Conservation (phyloP, 2,329 filamentous ascomycete genomes). For the Diaporthe ilicicola region DNA sequence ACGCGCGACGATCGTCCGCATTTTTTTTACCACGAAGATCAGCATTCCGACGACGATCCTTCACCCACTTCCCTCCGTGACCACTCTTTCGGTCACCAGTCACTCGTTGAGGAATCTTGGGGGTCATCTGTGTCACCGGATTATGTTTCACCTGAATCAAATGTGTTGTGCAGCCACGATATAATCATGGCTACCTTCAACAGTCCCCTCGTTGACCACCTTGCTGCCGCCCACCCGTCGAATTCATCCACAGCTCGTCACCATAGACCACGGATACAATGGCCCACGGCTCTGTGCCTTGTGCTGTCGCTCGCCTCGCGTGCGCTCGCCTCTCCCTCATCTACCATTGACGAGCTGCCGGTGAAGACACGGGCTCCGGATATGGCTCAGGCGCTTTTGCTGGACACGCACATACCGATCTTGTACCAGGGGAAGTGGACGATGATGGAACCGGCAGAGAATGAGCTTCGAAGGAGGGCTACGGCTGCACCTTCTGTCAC, state of each 20-base stretch:
- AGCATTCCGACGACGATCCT: conserved; percentile 6
- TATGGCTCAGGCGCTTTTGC: conserved; percentile 44
- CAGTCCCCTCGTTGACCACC: conserved; percentile 7
- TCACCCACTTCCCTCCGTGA: not conserved
- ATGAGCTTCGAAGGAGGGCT: conserved; percentile 37
- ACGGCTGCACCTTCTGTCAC: conserved; percentile 13
- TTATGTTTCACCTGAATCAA: conserved; percentile 39
- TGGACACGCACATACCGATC: conserved; percentile 47
- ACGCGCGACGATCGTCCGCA: conserved; percentile 11
- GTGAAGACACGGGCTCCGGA: conserved; percentile 39
- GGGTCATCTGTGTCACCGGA: conserved; percentile 33
- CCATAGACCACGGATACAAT: conserved; percentile 39
- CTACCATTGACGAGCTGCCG: conserved; percentile 27
- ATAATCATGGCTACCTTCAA: conserved; percentile 39
- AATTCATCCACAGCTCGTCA: not conserved
- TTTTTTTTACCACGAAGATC: conserved; percentile 2
- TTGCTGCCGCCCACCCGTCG: not conserved
- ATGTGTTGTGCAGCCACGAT: conserved; percentile 37
- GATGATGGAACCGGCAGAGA: conserved; percentile 47
- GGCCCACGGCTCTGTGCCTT: conserved; percentile 37
- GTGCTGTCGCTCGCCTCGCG: conserved; percentile 39
- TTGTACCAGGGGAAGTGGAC: conserved; percentile 47
- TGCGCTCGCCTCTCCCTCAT: conserved; percentile 38
- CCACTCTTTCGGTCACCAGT: conserved; percentile 19
- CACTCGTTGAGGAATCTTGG: conserved; percentile 25